These are phyloP conservation scores for Hevea brasiliensis DNA, from an alignment of 345 rosid species.

Conservation along the genomic window DNA sequence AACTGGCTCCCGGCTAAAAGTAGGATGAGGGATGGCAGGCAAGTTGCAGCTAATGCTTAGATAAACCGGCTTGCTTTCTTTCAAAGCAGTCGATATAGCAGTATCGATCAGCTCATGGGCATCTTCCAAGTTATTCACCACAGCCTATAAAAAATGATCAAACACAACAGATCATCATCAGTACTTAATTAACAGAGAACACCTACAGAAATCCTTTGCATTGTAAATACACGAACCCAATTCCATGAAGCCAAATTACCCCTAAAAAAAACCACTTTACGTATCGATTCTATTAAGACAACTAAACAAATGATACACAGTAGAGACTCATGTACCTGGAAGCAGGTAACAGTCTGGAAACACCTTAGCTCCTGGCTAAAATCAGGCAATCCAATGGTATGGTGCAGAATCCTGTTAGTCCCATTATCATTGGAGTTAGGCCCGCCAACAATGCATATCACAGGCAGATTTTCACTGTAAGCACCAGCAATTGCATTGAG, in stretches of 20 bases:
- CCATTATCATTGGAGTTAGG: slow-evolving; percentile 87
- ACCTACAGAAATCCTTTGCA: not conserved
- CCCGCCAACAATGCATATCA: slow-evolving; percentile 81
- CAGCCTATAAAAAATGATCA: slow-evolving; percentile 42
- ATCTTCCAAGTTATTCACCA: slow-evolving; percentile 75
- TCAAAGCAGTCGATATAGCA: slow-evolving; percentile 69
- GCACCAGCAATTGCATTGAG: slow-evolving; percentile 83
- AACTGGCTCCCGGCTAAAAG: slow-evolving; percentile 64
- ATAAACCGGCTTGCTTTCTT: slow-evolving; percentile 85
- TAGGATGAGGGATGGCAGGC: slow-evolving; percentile 65
- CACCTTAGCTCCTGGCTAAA: slow-evolving; percentile 72
- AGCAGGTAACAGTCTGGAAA: slow-evolving; percentile 71
- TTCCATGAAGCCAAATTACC: not conserved
- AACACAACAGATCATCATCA: not conserved
- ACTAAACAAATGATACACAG: not conserved
- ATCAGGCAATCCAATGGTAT: slow-evolving; percentile 74
- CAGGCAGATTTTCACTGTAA: slow-evolving; percentile 73
- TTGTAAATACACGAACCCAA: not conserved
- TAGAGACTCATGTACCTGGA: slow-evolving; percentile 42
- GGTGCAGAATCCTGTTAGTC: slow-evolving; percentile 74
- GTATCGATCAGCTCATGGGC: slow-evolving; percentile 76
- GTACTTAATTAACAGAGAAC: not conserved
- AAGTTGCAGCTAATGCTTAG: slow-evolving; percentile 72
- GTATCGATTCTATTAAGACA: not conserved
- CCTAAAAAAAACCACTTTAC: not conserved